These are phyloP conservation scores for Xylaria intraflava DNA, from an alignment of 495 filamentous ascomycete genomes.

Conservation along the genomic window DNA sequence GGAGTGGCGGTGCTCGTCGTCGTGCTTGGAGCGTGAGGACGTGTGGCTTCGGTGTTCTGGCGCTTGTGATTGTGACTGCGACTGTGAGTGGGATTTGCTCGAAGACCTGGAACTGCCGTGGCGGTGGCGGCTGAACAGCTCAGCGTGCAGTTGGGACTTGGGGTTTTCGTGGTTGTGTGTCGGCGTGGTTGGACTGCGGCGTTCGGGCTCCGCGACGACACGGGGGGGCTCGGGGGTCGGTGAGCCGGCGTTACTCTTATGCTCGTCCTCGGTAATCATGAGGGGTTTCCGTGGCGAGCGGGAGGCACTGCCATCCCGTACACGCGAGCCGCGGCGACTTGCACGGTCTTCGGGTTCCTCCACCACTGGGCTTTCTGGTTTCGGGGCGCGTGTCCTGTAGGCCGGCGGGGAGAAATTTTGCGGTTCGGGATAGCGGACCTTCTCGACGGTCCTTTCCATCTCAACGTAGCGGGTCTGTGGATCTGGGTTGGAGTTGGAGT, in stretches of 20 bases:
- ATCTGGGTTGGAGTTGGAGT: conserved; percentile 30
- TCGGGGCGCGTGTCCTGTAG: conserved; percentile 34
- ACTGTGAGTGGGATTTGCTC: conserved; percentile 26
- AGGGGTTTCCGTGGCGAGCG: conserved; percentile 25
- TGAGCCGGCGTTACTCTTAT: conserved; percentile 16
- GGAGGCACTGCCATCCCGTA: conserved; percentile 27
- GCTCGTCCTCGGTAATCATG: conserved; percentile 22
- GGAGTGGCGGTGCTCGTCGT: background rate
- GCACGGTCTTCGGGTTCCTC: conserved; percentile 39
- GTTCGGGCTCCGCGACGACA: background rate
- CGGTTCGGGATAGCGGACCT: conserved; percentile 22
- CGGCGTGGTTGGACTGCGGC: conserved; percentile 21
- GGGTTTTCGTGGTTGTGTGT: conserved; percentile 5
- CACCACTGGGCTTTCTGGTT: conserved; percentile 24
- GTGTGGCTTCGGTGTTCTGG: conserved; percentile 19
- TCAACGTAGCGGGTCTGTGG: conserved; percentile 31
- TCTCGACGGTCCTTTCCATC: conserved; percentile 24
- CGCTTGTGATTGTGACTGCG: conserved; percentile 12
- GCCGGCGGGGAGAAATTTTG: conserved; percentile 26
- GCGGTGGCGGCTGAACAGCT: conserved; percentile 25
- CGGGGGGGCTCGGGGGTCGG: background rate
- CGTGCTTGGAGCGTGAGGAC: conserved; percentile 2
- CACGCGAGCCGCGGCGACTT: conserved; percentile 20
- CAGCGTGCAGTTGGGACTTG: conserved; percentile 18
- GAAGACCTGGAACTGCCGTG: conserved; percentile 8